A percentile compares a stretch with the other conserved stretches of the same genome.
Evolutionary conservation across 139 green algal species (phyloP).

Genomic region (Chlorella vulgaris): DNA sequence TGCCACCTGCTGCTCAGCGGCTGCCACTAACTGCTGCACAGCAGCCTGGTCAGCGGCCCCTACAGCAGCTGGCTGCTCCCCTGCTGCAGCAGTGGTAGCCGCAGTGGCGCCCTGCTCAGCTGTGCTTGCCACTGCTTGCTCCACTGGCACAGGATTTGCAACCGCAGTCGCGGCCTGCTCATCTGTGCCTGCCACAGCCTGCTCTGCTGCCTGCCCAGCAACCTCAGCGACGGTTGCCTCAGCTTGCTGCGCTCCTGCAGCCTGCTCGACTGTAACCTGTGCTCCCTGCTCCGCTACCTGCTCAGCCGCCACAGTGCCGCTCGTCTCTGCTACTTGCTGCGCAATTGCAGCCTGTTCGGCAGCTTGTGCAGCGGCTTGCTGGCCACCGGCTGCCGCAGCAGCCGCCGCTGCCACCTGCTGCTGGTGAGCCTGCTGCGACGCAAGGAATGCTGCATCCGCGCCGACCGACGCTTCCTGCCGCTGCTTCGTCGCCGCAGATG

Average conservation of each 20-base stretch:
- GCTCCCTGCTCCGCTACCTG: too few relatives aligned
- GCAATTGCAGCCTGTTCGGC: too few relatives aligned
- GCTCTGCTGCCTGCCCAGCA: not conserved
- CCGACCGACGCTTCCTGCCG: not conserved
- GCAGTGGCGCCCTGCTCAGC: too few relatives aligned
- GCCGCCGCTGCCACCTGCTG: not conserved
- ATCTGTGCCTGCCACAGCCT: not conserved
- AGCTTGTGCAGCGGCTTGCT: not conserved
- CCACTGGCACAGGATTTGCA: not conserved
- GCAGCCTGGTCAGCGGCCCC: not conserved
- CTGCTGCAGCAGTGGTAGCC: not conserved
- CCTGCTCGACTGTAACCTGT: too few relatives aligned
- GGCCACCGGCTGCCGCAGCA: not conserved
- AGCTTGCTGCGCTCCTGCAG: too few relatives aligned
- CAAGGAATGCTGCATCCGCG: not conserved
- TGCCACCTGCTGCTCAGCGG: slow-evolving; percentile 2
- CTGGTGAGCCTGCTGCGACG: not conserved
- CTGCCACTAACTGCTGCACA: not conserved
- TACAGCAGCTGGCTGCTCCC: not conserved
- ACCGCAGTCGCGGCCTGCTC: not conserved
- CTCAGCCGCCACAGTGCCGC: too few relatives aligned
- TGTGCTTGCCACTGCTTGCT: not conserved
- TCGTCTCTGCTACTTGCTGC: too few relatives aligned
- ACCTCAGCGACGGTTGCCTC: not conserved
- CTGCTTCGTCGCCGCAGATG: slow-evolving; percentile 8